Evolutionary conservation across 2,329 filamentous ascomycete species (phyloP).

Genomic region (Spiromastix sp.): DNA sequence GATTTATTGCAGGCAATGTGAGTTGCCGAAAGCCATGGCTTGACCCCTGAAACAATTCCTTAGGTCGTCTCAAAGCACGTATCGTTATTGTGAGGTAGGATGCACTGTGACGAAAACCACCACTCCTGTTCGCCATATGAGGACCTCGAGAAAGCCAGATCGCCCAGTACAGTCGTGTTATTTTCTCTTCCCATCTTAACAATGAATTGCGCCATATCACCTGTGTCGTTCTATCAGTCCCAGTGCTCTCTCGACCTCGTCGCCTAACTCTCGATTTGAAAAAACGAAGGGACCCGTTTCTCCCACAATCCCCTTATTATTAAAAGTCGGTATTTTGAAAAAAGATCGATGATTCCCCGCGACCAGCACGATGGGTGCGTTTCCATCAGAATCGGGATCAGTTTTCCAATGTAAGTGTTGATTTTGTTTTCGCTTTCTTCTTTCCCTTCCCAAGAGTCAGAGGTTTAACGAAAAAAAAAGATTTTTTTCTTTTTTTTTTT

Average conservation of each 20-base stretch:
- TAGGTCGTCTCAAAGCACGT: no score
- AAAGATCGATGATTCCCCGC: slow-evolving; percentile 5
- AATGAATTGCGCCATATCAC: background rate
- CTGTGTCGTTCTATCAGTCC: background rate
- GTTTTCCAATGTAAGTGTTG: no score
- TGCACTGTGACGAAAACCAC: no score
- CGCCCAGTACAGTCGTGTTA: background rate
- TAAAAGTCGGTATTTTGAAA: slow-evolving; percentile 6
- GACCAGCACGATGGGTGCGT: slow-evolving; percentile 10
- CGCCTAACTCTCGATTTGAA: background rate
- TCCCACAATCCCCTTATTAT: background rate
- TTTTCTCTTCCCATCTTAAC: background rate
- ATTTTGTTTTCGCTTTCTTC: slow-evolving; percentile 7
- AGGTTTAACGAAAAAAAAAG: no score
- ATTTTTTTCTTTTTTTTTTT: slow-evolving; percentile 6
- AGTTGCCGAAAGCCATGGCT: no score
- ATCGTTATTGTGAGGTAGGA: no score
- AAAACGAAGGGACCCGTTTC: background rate
- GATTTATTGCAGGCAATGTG: no score
- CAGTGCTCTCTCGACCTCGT: background rate
- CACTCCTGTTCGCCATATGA: background rate
- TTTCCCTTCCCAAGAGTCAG: slow-evolving; percentile 3
- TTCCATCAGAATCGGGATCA: no score
- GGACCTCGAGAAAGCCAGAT: background rate
- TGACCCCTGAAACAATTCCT: no score